Evolutionary conservation across 495 filamentous ascomycete genomes (phyloP).

Genomic region (Aspergillus sparsus): DNA sequence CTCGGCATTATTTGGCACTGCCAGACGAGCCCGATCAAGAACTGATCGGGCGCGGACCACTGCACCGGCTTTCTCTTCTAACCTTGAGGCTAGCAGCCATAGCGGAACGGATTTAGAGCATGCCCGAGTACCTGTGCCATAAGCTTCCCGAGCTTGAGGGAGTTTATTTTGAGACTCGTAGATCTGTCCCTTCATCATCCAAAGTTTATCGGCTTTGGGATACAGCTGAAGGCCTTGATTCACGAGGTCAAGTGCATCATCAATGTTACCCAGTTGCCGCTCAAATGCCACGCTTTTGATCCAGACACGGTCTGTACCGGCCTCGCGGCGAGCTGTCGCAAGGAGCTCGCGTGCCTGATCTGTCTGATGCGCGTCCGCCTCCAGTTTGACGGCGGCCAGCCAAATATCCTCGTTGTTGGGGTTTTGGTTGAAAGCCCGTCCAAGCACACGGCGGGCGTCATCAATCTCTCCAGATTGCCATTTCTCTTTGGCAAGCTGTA

Average conservation of each 20-base stretch:
- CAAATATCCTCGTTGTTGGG: slow-evolving; percentile 97
- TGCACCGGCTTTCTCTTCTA: slow-evolving; percentile 83
- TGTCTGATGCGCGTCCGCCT: slow-evolving; percentile 79
- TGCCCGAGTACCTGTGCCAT: slow-evolving; percentile 82
- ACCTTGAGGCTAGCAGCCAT: slow-evolving; percentile 81
- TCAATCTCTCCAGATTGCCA: slow-evolving; percentile 83
- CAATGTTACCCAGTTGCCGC: slow-evolving; percentile 73
- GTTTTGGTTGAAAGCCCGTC: slow-evolving; percentile 86
- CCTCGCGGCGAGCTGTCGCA: slow-evolving; percentile 75
- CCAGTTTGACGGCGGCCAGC: slow-evolving; percentile 91
- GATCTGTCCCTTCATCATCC: slow-evolving; percentile 98
- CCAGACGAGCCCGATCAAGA: slow-evolving; percentile 85
- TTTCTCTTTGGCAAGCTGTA: slow-evolving; percentile 92
- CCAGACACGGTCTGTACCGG: slow-evolving; percentile 94
- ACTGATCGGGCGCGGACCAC: slow-evolving; percentile 89
- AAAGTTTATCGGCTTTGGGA: slow-evolving; percentile 82
- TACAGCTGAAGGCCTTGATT: slow-evolving; percentile 87
- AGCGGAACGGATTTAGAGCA: slow-evolving; percentile 80
- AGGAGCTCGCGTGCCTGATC: slow-evolving; percentile 81
- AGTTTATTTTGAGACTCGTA: slow-evolving; percentile 78
- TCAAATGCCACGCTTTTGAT: slow-evolving; percentile 93
- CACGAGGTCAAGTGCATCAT: slow-evolving; percentile 81
- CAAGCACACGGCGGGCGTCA: slow-evolving; percentile 80
- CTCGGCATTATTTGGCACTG: slow-evolving; percentile 78
- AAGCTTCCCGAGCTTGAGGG: slow-evolving; percentile 87